A percentile compares a stretch with the other conserved stretches of the same genome.
Evolutionary conservation across 164 flowering plant species (phyloP).

Genomic region (Euptelea pleiosperma): DNA sequence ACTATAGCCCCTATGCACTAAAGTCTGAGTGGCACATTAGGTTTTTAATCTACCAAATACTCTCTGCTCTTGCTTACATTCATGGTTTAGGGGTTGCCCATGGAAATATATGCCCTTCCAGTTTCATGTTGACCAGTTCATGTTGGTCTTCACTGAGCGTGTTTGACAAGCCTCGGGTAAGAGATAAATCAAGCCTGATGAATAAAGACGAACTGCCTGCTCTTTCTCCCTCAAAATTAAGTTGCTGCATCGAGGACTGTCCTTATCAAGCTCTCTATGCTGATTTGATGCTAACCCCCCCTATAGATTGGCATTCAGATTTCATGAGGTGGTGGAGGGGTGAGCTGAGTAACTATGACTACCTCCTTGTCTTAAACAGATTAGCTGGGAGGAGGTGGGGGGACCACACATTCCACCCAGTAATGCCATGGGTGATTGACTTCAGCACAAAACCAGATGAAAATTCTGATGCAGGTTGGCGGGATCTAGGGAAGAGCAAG

Average conservation of each 20-base stretch:
- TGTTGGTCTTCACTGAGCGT: constrained; percentile 73
- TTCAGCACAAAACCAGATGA: constrained; percentile 79
- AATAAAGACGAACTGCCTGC: constrained; percentile 12
- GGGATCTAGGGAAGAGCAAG: constrained; percentile 87
- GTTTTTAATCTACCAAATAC: constrained; percentile 75
- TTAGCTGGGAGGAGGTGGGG: constrained; percentile 99
- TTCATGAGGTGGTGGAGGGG: constrained; percentile 89
- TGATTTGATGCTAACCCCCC: constrained; percentile 53
- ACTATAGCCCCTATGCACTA: constrained; percentile 66
- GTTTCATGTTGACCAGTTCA: constrained; percentile 52
- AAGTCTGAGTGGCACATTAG: constrained; percentile 69
- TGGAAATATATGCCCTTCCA: constrained; percentile 70
- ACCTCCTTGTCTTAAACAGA: constrained; percentile 75
- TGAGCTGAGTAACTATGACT: constrained; percentile 89
- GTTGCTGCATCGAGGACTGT: constrained; percentile 47
- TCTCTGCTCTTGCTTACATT: constrained; percentile 68
- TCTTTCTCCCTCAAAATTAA: constrained; percentile 18
- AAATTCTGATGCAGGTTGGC: constrained; percentile 73
- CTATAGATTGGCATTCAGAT: constrained; percentile 60
- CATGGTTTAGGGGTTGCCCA: constrained; percentile 76
- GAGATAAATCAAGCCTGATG: constrained; percentile 14
- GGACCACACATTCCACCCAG: constrained; percentile 79
- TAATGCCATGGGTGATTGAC: constrained; percentile 99
- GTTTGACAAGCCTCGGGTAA: constrained; percentile 29
- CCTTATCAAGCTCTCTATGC: constrained; percentile 53